A percentile compares a stretch with the other conserved stretches of the same genome.
phyloP scores from a whole-genome alignment of 169 alveolate species.

The Cryptosporidium ryanae region DNA sequence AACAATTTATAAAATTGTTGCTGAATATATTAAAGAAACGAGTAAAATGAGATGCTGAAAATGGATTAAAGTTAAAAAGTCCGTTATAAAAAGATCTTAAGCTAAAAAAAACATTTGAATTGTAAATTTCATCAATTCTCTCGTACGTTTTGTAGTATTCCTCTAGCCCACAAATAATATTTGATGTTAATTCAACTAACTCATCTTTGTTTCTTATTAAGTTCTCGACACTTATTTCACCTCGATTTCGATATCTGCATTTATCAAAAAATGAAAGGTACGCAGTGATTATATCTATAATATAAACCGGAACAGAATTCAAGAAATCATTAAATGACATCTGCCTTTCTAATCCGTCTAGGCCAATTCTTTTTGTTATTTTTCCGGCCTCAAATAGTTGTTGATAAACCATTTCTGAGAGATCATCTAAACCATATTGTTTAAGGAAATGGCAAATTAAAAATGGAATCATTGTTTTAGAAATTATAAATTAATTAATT shows the following conservation, averaged over 20 bases:
- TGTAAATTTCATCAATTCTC: slow-evolving; percentile 1
- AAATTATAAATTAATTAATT: not conserved
- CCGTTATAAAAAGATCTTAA: slow-evolving; percentile 13
- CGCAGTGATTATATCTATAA: not conserved
- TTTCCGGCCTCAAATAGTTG: not conserved
- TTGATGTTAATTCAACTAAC: not conserved
- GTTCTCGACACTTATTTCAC: slow-evolving; percentile 15
- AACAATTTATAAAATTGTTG: not conserved
- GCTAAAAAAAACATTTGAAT: not conserved
- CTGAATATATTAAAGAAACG: slow-evolving; percentile 4
- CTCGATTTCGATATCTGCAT: slow-evolving; percentile 16
- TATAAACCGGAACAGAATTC: not conserved
- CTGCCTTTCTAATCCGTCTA: slow-evolving; percentile 39
- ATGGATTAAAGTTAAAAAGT: not conserved
- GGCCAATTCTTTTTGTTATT: slow-evolving; percentile 28
- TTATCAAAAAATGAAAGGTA: slow-evolving; percentile 6
- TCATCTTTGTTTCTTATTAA: slow-evolving; percentile 33
- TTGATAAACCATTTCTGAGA: slow-evolving; percentile 41
- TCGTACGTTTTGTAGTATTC: not conserved
- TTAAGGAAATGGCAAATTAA: slow-evolving; percentile 22
- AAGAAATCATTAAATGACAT: slow-evolving; percentile 27
- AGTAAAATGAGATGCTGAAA: not conserved
- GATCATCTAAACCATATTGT: slow-evolving; percentile 53
- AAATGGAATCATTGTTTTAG: slow-evolving; percentile 11
- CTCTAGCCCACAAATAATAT: not conserved